Evolutionary conservation across 2,329 filamentous ascomycete species (phyloP).

Genomic region (Trichoderma pleuroti): DNA sequence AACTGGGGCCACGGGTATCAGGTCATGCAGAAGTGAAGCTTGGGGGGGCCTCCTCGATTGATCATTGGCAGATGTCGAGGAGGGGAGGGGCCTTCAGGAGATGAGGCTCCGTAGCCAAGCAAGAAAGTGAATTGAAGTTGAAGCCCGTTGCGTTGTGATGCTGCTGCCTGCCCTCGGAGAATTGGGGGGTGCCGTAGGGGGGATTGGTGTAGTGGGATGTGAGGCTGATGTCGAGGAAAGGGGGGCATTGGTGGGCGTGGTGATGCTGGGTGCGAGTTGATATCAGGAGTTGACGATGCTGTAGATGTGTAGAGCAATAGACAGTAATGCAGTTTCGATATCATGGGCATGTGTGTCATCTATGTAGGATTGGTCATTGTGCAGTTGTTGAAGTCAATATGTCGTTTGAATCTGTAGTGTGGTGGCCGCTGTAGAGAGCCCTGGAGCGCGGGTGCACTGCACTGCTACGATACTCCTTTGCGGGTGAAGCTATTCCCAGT

Average conservation of each 20-base stretch:
- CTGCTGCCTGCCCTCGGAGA: neutral
- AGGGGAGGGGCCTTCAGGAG: neutral
- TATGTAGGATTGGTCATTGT: neutral
- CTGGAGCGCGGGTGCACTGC: neutral
- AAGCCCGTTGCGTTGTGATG: neutral
- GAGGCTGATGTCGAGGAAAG: neutral
- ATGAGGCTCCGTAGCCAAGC: neutral
- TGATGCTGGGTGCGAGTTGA: neutral
- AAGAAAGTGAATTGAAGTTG: neutral
- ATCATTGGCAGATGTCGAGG: neutral
- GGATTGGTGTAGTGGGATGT: neutral
- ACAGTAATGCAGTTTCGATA: too few species aligned
- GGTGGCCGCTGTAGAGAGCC: neutral
- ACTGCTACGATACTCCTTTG: neutral
- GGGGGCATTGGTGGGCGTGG: neutral
- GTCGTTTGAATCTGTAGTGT: neutral
- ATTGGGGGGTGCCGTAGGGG: neutral
- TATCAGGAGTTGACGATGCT: neutral
- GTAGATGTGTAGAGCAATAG: neutral
- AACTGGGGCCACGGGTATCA: neutral
- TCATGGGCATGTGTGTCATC: neutral
- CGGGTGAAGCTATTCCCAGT: constrained; percentile 9
- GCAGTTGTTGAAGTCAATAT: neutral
- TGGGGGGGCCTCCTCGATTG: neutral
- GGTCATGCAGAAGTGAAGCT: neutral